Evolutionary conservation across 2,329 filamentous ascomycete genomes (phyloP).

Genomic region (Aureobasidium melanogenum): DNA sequence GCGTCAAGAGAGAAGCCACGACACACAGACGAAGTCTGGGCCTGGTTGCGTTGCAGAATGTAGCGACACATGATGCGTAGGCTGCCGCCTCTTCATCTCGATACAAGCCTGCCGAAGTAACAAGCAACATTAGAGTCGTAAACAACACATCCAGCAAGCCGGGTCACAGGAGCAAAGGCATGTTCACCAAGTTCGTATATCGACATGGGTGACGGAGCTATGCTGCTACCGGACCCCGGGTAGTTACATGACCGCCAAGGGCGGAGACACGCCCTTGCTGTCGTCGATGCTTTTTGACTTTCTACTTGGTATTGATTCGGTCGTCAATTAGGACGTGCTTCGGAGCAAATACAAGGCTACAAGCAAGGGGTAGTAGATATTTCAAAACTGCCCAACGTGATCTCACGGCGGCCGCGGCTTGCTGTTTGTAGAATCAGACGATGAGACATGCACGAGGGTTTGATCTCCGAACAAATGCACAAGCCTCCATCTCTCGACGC

Average conservation of each 20-base stretch:
- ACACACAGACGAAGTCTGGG: not conserved
- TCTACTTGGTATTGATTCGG: not conserved
- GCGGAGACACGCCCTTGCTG: not conserved
- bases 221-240: not conserved
- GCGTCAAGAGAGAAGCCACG: not conserved
- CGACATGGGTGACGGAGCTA: not conserved
- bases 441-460: conserved; percentile 5
- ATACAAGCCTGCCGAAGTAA: not conserved
- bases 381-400: not conserved
- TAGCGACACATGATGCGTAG: not conserved
- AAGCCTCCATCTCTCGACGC: not conserved
- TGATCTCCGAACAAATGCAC: not conserved
- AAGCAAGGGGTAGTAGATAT: not conserved
- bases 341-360: not conserved
- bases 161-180: not conserved
- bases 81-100: not conserved
- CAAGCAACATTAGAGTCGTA: not conserved
- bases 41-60: not conserved
- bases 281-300: not conserved
- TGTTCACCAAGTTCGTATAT: not conserved
- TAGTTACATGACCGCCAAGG: not conserved
- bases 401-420: not conserved
- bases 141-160: not conserved
- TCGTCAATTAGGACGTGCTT: not conserved
- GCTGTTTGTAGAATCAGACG: not conserved